Percentiles rank a stretch among this genome's conserved stretches.
Conservation (phyloP, 1,284 basidiomycete species). For the Cerioporus squamosus region DNA sequence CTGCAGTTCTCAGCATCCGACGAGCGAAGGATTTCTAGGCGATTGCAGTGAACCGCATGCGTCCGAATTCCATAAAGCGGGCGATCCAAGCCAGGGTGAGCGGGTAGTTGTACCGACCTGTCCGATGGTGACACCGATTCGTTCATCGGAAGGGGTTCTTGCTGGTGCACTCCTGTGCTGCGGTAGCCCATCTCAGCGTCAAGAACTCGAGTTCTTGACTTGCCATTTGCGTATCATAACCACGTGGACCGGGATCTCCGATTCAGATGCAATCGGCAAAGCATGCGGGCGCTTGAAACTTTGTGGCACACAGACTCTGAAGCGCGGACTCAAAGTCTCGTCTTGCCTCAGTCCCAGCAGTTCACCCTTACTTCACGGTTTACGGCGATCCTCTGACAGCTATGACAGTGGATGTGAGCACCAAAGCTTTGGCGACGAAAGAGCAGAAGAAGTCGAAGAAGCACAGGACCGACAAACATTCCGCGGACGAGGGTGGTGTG, state of each 20-base stretch:
- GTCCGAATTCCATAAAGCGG: no score
- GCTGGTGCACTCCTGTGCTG: slow-evolving; percentile 31
- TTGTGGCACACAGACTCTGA: no score
- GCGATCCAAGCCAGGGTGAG: no score
- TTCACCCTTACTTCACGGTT: background rate
- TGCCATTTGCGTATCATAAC: slow-evolving; percentile 52
- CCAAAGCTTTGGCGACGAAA: background rate
- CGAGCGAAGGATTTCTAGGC: no score
- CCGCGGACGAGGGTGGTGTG: slow-evolving; percentile 29
- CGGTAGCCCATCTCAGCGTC: slow-evolving; percentile 19
- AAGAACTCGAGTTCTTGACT: no score
- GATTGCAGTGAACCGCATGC: no score
- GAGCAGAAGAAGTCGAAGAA: slow-evolving; percentile 32
- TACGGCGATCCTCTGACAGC: no score
- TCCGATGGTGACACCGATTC: no score
- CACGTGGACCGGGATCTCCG: slow-evolving; percentile 47
- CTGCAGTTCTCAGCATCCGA: no score
- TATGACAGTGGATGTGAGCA: slow-evolving; percentile 10
- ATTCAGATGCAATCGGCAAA: slow-evolving; percentile 8
- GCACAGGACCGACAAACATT: slow-evolving; percentile 10
- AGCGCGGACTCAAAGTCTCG: no score
- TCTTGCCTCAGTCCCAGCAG: background rate
- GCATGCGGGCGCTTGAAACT: slow-evolving; percentile 25
- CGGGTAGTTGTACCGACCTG: no score
- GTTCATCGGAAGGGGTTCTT: no score